A percentile compares a stretch with the other conserved stretches of the same genome.
These are phyloP conservation scores for Tranzscheliella williamsii DNA, from an alignment of 1,284 basidiomycete species.

Conservation along the genomic window DNA sequence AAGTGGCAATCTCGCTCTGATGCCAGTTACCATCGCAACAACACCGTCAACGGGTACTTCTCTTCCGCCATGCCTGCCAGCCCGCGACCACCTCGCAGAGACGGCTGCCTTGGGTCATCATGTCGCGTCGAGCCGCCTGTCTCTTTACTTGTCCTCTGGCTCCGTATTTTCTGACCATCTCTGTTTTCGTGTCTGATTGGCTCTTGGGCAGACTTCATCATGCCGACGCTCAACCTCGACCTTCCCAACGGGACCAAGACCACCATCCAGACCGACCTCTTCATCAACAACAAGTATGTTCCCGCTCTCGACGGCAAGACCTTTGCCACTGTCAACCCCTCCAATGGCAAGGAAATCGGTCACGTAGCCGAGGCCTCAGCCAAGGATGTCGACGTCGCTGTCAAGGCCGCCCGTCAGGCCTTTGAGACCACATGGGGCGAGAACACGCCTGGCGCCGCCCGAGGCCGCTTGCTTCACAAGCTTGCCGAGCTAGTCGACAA, in stretches of 20 bases:
- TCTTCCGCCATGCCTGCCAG: no score
- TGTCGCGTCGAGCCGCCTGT: no score
- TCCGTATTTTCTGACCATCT: not conserved
- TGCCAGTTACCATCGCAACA: no score
- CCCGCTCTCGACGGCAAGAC: conserved; percentile 53
- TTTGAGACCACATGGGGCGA: conserved; percentile 51
- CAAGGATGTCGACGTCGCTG: conserved; percentile 54
- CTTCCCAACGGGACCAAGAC: conserved; percentile 55
- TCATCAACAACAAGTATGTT: conserved; percentile 58
- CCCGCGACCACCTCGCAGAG: no score
- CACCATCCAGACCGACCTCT: conserved; percentile 48
- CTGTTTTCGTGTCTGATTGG: not conserved
- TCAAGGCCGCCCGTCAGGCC: conserved; percentile 51
- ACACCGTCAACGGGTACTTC: no score
- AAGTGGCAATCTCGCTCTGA: no score
- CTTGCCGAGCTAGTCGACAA: conserved; percentile 76
- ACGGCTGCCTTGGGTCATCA: no score
- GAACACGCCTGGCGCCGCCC: conserved; percentile 67
- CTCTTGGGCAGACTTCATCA: conserved; percentile 3
- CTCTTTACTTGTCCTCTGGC: no score
- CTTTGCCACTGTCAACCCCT: conserved; percentile 53
- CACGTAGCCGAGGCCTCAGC: conserved; percentile 54
- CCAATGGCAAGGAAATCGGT: conserved; percentile 54
- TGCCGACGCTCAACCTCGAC: conserved; percentile 53
- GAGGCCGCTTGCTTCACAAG: conserved; percentile 69